Conservation (phyloP, 2,329 filamentous ascomycete genomes). For the Ceratocystis albifundus region DNA sequence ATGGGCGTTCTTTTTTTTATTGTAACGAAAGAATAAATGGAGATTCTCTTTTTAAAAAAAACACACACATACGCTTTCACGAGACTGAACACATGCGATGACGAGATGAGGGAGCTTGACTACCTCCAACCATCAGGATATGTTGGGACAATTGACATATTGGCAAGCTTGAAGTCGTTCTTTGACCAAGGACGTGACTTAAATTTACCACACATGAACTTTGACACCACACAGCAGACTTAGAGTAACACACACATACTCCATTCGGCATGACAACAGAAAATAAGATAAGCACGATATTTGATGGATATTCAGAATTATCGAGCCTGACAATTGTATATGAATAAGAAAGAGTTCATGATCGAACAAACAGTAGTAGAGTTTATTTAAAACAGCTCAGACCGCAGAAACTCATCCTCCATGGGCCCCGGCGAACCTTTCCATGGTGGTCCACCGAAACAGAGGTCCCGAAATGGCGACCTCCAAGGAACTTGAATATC, state of each 20-base stretch:
- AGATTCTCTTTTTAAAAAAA: conserved; percentile 22
- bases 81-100: not conserved
- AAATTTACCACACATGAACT: not conserved
- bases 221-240: not conserved
- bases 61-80: conserved; percentile 23
- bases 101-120: not conserved
- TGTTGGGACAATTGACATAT: no score
- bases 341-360: not conserved
- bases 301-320: not conserved
- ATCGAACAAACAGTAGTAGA: no score
- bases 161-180: not conserved
- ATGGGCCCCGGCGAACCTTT: conserved; percentile 37
- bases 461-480: conserved; percentile 41
- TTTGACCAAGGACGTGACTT: not conserved
- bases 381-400: conserved; percentile 41
- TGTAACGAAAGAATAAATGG: conserved; percentile 23
- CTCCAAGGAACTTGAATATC: conserved; percentile 38
- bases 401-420: conserved; percentile 39
- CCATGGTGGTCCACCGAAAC: conserved; percentile 38
- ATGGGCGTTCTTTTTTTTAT: conserved; percentile 24
- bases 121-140: not conserved
- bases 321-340: not conserved
- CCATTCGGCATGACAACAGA: not conserved
- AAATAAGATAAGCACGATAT: not conserved
- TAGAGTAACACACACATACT: not conserved